Conservation (phyloP, 2,329 filamentous ascomycete genomes). For the Didymella exigua region DNA sequence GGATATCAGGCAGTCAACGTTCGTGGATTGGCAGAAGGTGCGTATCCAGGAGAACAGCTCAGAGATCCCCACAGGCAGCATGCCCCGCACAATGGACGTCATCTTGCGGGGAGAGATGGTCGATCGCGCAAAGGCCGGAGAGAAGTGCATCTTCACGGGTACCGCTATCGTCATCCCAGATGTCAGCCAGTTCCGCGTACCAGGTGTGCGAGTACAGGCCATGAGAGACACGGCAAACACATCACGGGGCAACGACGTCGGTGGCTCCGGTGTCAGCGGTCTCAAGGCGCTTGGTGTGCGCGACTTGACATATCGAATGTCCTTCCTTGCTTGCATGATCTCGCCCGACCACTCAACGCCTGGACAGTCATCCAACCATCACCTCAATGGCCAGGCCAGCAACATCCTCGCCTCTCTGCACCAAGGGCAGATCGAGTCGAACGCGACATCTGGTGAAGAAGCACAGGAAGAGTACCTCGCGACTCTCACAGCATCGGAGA, state of each 20-base stretch:
- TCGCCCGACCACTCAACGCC: constrained; percentile 83
- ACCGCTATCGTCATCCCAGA: constrained; percentile 96
- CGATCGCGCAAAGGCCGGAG: constrained; percentile 93
- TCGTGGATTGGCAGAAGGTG: constrained; percentile 99
- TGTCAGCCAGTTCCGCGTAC: constrained; percentile 90
- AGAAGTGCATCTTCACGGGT: constrained; percentile 98
- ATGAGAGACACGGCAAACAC: constrained; percentile 80
- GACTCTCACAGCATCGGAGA: constrained; percentile 83
- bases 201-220: constrained; percentile 81
- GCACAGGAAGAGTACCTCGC: constrained; percentile 86
- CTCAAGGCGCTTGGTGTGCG: constrained; percentile 92
- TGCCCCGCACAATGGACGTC: constrained; percentile 97
- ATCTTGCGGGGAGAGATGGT: constrained; percentile 97
- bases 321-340: constrained; percentile 97
- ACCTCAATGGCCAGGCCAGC: constrained; percentile 72
- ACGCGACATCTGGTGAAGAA: constrained; percentile 72
- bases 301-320: constrained; percentile 91
- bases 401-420: constrained; percentile 88
- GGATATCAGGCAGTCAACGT: constrained; percentile 96
- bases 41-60: constrained; percentile 98
- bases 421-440: constrained; percentile 69
- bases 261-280: constrained; percentile 82
- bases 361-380: constrained; percentile 73
- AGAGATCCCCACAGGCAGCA: constrained; percentile 96
- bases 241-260: constrained; percentile 75